Conservation (phyloP, 306 rosid species). For the Lithocarpus polystachyus region DNA sequence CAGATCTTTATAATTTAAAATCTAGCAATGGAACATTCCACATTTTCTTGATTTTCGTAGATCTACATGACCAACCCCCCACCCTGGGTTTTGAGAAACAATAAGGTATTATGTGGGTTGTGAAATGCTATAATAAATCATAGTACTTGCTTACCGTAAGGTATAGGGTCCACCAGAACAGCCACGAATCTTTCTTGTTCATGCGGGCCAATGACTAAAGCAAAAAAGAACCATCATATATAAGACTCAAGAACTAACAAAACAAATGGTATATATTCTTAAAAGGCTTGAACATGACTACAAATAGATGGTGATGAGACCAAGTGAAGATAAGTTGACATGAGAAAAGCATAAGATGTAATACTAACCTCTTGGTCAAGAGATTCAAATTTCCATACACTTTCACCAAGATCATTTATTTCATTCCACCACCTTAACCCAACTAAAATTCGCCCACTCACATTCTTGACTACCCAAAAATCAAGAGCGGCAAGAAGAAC, state of each 20-base stretch:
- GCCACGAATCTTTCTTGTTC: conserved; percentile 98
- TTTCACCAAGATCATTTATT: conserved; percentile 93
- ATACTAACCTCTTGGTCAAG: conserved; percentile 88
- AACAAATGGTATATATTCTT: conserved; percentile 9
- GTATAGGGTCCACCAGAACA: conserved; percentile 98
- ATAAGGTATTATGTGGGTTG: neutral
- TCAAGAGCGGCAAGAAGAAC: conserved; percentile 96
- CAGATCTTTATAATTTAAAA: neutral
- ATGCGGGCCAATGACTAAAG: conserved; percentile 81
- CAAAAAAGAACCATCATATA: conserved; percentile 16
- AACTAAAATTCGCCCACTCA: conserved; percentile 93
- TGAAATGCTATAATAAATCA: conserved; percentile 7
- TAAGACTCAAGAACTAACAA: conserved; percentile 9
- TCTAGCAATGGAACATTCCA: neutral
- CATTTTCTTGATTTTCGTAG: neutral
- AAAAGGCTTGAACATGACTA: conserved; percentile 3
- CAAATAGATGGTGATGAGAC: neutral
- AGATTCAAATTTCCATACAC: conserved; percentile 97
- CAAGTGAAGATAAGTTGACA: conserved; percentile 14
- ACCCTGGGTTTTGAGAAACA: too few relatives aligned
- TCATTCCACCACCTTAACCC: conserved; percentile 99
- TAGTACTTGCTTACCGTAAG: conserved; percentile 54
- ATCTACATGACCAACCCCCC: neutral
- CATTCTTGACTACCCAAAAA: conserved; percentile 99
- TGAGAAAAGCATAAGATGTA: neutral